Percentiles rank a stretch among this genome's conserved stretches.
These are phyloP conservation scores for Cytospora mali DNA, from an alignment of 2,329 filamentous ascomycete species.

Conservation along the genomic window DNA sequence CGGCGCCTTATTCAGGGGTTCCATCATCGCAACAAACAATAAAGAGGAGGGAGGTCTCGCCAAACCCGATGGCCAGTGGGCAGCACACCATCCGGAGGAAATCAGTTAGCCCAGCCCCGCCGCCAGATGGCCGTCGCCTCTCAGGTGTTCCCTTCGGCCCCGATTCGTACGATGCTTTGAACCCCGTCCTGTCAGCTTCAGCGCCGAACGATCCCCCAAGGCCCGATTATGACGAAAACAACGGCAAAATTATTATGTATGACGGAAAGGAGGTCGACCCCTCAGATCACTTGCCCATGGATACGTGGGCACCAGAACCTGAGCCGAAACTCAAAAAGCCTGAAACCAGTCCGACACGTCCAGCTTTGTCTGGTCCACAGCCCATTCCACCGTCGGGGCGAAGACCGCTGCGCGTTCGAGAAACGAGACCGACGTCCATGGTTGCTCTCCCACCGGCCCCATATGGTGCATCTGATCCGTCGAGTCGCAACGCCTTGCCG, in stretches of 20 bases:
- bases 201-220: slow-evolving; percentile 37
- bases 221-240: slow-evolving; percentile 53
- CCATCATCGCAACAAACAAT: slow-evolving; percentile 39
- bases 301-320: slow-evolving; percentile 77
- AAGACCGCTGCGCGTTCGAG: slow-evolving; percentile 52
- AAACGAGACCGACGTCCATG: slow-evolving; percentile 53
- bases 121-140: slow-evolving; percentile 50
- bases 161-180: slow-evolving; percentile 74
- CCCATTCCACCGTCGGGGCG: slow-evolving; percentile 54
- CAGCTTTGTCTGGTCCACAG: slow-evolving; percentile 55
- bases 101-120: slow-evolving; percentile 49
- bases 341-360: slow-evolving; percentile 42
- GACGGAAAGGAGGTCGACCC: slow-evolving; percentile 79
- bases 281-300: slow-evolving; percentile 76
- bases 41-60: slow-evolving; percentile 41
- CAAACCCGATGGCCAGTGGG: slow-evolving; percentile 42
- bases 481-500: slow-evolving; percentile 34
- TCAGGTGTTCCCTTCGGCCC: slow-evolving; percentile 73
- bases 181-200: slow-evolving; percentile 59
- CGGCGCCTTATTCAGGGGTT: slow-evolving; percentile 43
- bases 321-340: slow-evolving; percentile 58
- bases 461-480: slow-evolving; percentile 34
- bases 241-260: slow-evolving; percentile 73
- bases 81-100: slow-evolving; percentile 66
- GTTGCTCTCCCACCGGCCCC: slow-evolving; percentile 36